Conservation (phyloP, 495 filamentous ascomycete genomes). For the Aspergillus avenaceus region DNA sequence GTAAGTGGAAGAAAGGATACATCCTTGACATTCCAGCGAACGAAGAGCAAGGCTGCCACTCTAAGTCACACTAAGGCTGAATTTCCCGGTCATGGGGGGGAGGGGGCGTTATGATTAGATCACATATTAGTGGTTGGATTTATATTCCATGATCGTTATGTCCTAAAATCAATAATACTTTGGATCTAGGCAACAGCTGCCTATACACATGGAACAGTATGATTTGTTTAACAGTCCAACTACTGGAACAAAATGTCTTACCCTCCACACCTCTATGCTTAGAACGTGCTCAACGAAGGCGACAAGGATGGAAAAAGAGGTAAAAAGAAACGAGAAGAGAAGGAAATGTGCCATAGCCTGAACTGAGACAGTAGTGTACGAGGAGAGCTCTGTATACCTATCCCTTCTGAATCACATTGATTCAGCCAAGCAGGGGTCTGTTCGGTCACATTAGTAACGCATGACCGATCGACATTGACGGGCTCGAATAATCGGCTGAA, state of each 20-base stretch:
- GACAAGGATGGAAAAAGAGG: too few relatives aligned
- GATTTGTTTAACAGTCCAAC: too few relatives aligned
- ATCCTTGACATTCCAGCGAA: background rate
- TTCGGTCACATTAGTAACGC: slow-evolving; percentile 4
- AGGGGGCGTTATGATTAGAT: background rate
- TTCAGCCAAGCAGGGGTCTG: background rate
- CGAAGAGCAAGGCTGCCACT: background rate
- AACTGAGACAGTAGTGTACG: background rate
- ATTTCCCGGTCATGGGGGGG: background rate
- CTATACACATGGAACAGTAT: too few relatives aligned
- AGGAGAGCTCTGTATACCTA: background rate
- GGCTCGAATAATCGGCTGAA: slow-evolving; percentile 3
- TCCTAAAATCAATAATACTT: too few relatives aligned
- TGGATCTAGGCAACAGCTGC: background rate
- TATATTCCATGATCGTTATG: background rate
- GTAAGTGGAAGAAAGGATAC: background rate
- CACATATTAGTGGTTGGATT: background rate
- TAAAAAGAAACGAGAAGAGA: too few relatives aligned
- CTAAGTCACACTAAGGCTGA: slow-evolving; percentile 4
- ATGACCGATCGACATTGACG: slow-evolving; percentile 1
- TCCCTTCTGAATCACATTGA: background rate
- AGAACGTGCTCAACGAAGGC: too few relatives aligned
- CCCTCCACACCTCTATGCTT: too few relatives aligned
- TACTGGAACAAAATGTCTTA: too few relatives aligned
- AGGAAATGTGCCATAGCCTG: too few relatives aligned